A percentile compares a stretch with the other conserved stretches of the same genome.
phyloP scores from a whole-genome alignment of 768 basidiomycete genomes.

The Rubroboletus satanas region DNA sequence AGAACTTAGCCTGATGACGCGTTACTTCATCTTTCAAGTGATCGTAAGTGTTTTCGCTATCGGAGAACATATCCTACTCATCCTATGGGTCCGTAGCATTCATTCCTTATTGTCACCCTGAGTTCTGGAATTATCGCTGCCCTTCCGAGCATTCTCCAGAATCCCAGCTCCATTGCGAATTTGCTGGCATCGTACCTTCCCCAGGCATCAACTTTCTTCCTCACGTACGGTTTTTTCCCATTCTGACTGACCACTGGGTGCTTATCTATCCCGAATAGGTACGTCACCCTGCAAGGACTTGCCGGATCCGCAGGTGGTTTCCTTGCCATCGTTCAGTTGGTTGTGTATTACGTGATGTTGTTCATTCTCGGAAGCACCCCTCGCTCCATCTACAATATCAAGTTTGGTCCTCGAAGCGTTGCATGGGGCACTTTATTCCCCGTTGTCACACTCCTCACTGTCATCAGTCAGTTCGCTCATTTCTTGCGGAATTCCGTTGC shows the following conservation, averaged over 20 bases:
- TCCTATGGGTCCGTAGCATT: conserved; percentile 53
- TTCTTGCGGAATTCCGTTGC: not conserved
- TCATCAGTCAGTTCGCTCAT: conserved; percentile 59
- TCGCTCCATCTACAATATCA: conserved; percentile 78
- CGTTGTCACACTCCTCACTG: conserved; percentile 67
- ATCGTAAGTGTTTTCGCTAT: conserved; percentile 51
- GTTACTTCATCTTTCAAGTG: conserved; percentile 91
- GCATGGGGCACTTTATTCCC: conserved; percentile 78
- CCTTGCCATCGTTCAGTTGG: conserved; percentile 68
- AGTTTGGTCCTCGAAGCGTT: conserved; percentile 64
- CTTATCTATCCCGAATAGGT: conserved; percentile 38
- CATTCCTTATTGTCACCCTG: conserved; percentile 88
- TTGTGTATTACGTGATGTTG: conserved; percentile 88
- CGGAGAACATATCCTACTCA: not conserved
- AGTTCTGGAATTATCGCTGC: conserved; percentile 79
- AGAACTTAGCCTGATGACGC: conserved; percentile 87
- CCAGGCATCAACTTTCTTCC: conserved; percentile 82
- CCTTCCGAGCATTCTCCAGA: conserved; percentile 54
- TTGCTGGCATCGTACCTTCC: conserved; percentile 80
- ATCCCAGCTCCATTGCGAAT: conserved; percentile 66
- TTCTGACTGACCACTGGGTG: not conserved
- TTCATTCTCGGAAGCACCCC: conserved; percentile 86
- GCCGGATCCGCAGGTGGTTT: conserved; percentile 77
- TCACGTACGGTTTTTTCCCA: conserved; percentile 49
- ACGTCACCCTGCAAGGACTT: conserved; percentile 77